These are phyloP conservation scores for Dendrothele bispora DNA, from an alignment of 768 basidiomycete species.

Conservation along the genomic window DNA sequence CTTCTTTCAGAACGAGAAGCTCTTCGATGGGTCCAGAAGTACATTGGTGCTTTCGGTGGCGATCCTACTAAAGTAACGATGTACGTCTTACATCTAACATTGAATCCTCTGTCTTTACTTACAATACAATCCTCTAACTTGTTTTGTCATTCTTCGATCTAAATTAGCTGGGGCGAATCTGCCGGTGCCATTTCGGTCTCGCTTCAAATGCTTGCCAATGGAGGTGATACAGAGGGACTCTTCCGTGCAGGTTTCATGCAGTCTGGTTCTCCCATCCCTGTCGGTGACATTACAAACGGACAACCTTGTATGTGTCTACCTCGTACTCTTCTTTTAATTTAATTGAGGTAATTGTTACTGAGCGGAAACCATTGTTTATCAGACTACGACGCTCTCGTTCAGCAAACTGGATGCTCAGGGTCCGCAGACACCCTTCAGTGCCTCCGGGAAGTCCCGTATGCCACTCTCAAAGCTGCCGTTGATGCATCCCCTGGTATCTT, in stretches of 20 bases:
- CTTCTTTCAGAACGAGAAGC: conserved; percentile 48
- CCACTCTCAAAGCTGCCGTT: conserved; percentile 39
- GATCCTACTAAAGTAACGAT: conserved; percentile 61
- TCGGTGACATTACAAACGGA: conserved; percentile 42
- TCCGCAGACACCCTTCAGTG: conserved; percentile 44
- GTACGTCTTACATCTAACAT: conserved; percentile 28
- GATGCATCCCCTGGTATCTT: conserved; percentile 42
- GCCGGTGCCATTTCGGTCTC: conserved; percentile 54
- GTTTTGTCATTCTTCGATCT: background rate
- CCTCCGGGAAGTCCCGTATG: conserved; percentile 38
- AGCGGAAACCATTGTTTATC: conserved; percentile 10
- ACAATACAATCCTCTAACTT: background rate
- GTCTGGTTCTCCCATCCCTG: conserved; percentile 47
- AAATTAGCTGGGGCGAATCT: conserved; percentile 40
- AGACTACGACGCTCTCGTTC: conserved; percentile 44
- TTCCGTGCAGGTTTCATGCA: conserved; percentile 55
- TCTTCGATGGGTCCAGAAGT: conserved; percentile 65
- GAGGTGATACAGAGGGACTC: conserved; percentile 42
- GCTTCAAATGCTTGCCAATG: conserved; percentile 49
- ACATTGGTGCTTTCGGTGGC: conserved; percentile 65
- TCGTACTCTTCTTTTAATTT: conserved; percentile 4
- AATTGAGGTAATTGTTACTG: no score
- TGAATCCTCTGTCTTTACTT: conserved; percentile 1
- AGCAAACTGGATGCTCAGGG: conserved; percentile 38
- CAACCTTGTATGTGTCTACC: conserved; percentile 32